Evolutionary conservation across 345 rosid genomes (phyloP).

Genomic region (Physaria fendleri): DNA sequence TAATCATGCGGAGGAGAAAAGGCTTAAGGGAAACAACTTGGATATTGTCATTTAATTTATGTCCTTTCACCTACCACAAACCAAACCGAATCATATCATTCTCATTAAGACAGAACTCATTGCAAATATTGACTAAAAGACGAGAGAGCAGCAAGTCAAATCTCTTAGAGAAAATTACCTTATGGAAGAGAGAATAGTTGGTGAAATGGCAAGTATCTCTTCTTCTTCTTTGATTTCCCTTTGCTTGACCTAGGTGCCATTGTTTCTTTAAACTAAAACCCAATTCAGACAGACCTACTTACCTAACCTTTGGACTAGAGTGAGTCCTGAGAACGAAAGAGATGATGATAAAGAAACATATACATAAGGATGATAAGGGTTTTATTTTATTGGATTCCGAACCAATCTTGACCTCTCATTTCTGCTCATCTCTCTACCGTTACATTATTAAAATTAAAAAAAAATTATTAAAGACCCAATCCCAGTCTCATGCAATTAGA

Average conservation of each 20-base stretch:
- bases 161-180: conserved; percentile 35
- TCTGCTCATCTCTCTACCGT: conserved; percentile 20
- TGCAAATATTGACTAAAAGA: too few species aligned
- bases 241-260: conserved; percentile 90
- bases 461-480: too few species aligned
- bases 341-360: conserved; percentile 24
- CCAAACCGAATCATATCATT: neutral
- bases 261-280: conserved; percentile 15
- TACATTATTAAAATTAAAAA: too few species aligned
- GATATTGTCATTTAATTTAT: conserved; percentile 54
- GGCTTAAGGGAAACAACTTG: conserved; percentile 79
- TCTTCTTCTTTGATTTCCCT: conserved; percentile 73
- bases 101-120: too few species aligned
- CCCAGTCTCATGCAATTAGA: conserved; percentile 24
- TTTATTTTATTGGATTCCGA: conserved; percentile 15
- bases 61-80: conserved; percentile 53
- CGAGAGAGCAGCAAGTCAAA: too few species aligned
- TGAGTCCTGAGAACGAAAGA: neutral
- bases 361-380: conserved; percentile 35
- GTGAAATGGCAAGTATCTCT: conserved; percentile 85
- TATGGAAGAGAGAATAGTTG: conserved; percentile 67
- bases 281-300: neutral
- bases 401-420: conserved; percentile 31
- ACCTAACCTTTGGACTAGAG: conserved; percentile 1
- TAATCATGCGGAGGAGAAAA: conserved; percentile 55